Conservation (phyloP, 2,329 filamentous ascomycete genomes). For the Verruconis gallopava region DNA sequence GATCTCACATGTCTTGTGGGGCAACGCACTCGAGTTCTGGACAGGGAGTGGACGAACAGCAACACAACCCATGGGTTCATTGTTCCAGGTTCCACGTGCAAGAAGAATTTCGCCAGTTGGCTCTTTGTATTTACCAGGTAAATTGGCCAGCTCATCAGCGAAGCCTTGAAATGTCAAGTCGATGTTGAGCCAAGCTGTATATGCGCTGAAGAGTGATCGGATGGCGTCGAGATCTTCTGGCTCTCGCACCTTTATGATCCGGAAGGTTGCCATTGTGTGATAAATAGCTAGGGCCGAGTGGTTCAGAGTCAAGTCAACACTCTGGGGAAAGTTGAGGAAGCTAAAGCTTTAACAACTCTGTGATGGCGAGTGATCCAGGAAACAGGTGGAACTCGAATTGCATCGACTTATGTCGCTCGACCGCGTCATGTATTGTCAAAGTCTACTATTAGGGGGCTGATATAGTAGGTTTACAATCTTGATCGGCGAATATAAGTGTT, state of each 20-base stretch:
- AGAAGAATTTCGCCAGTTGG: conserved; percentile 37
- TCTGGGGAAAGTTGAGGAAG: too few relatives aligned
- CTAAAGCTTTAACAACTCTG: too few relatives aligned
- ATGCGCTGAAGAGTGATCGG: conserved; percentile 25
- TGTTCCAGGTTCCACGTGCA: conserved; percentile 21
- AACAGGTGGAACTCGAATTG: too few relatives aligned
- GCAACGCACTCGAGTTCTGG: conserved; percentile 11
- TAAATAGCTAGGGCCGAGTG: too few relatives aligned
- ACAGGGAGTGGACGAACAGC: conserved; percentile 31
- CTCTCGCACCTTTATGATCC: not conserved
- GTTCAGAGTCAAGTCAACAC: too few relatives aligned
- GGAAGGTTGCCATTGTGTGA: too few relatives aligned
- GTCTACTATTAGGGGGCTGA: too few relatives aligned
- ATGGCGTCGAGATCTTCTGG: conserved; percentile 26
- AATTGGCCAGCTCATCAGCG: conserved; percentile 34
- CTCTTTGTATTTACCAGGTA: conserved; percentile 42
- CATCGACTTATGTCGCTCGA: too few relatives aligned
- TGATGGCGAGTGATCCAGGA: too few relatives aligned
- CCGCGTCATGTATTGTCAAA: too few relatives aligned
- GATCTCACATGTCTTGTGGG: conserved; percentile 33
- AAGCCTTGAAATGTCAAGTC: conserved; percentile 47
- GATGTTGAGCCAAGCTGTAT: conserved; percentile 33
- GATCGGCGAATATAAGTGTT: too few relatives aligned
- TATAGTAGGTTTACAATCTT: too few relatives aligned
- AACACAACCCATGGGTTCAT: conserved; percentile 35